A percentile compares a stretch with the other conserved stretches of the same genome.
phyloP scores from a whole-genome alignment of 768 basidiomycete genomes.

The Russula vinacea region DNA sequence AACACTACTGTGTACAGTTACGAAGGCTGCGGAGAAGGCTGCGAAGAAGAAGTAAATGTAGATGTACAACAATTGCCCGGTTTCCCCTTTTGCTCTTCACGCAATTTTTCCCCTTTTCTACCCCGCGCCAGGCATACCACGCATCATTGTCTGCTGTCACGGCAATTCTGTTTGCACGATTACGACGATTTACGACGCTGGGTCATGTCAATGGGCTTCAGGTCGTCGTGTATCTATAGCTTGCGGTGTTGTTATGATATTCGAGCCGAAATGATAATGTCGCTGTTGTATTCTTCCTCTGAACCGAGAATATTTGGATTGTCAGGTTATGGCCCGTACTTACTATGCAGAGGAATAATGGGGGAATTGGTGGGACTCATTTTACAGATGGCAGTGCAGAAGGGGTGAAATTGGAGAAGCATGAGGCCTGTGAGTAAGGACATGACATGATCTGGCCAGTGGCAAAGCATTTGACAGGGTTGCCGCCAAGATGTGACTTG shows the following conservation, averaged over 20 bases:
- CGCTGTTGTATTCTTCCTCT: conserved; percentile 34
- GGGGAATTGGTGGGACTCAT: too few species aligned
- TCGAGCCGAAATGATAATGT: conserved; percentile 35
- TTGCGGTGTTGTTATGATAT: conserved; percentile 34
- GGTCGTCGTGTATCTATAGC: conserved; percentile 35
- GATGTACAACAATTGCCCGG: conserved; percentile 52
- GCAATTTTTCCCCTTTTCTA: conserved; percentile 41
- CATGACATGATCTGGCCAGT: too few species aligned
- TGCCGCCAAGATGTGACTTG: too few species aligned
- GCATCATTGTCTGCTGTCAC: conserved; percentile 35
- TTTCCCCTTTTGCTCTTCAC: conserved; percentile 45
- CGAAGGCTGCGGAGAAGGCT: conserved; percentile 96
- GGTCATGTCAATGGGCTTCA: conserved; percentile 30
- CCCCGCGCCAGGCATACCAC: conserved; percentile 34
- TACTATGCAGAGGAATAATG: too few species aligned
- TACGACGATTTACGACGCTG: conserved; percentile 34
- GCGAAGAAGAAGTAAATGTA: conserved; percentile 89
- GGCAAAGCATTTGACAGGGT: too few species aligned
- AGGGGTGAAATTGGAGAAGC: too few species aligned
- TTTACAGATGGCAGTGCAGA: too few species aligned
- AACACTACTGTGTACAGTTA: conserved; percentile 48
- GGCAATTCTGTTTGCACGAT: conserved; percentile 40
- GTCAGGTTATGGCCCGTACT: too few species aligned
- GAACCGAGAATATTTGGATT: conserved; percentile 6
- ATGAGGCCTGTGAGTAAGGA: too few species aligned